Conservation (phyloP, 106 monocot species). For the Dendrobium officinale region DNA sequence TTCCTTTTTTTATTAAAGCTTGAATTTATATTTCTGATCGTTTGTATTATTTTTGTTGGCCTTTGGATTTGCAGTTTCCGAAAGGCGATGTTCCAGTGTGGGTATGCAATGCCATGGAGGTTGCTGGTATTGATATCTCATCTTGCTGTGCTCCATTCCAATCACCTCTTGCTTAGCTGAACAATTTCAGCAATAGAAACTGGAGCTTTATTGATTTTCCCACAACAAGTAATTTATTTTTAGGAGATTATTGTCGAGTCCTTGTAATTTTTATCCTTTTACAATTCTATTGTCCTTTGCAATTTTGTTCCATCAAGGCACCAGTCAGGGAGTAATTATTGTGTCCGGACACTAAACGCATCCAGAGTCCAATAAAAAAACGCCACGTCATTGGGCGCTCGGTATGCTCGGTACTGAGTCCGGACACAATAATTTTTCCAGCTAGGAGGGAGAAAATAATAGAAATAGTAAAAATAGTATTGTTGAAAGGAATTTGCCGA, state of each 20-base stretch:
- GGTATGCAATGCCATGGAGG: slow-evolving; percentile 98
- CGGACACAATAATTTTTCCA: too few relatives aligned
- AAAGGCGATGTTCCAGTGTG: slow-evolving; percentile 80
- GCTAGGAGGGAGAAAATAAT: too few relatives aligned
- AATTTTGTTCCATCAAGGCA: not conserved
- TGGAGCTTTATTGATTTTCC: not conserved
- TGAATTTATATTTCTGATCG: too few relatives aligned
- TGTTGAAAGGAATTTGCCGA: too few relatives aligned
- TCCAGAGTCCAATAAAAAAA: too few relatives aligned
- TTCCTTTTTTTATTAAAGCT: too few relatives aligned
- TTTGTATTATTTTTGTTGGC: not conserved
- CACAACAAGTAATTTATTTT: not conserved
- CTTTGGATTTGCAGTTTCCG: slow-evolving; percentile 50
- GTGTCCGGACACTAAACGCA: too few relatives aligned
- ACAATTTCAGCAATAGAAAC: not conserved
- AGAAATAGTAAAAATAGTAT: not conserved
- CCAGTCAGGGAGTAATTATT: not conserved
- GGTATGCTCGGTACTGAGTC: too few relatives aligned
- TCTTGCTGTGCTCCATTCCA: slow-evolving; percentile 40
- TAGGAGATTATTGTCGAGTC: not conserved
- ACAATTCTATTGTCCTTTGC: not conserved
- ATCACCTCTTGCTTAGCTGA: not conserved
- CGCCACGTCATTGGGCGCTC: too few relatives aligned
- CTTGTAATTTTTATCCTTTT: not conserved
- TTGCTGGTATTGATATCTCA: slow-evolving; percentile 86